Evolutionary conservation across 169 alveolate species (phyloP), one percentile per base, ranked within the genome.

Genomic region (Plasmodium vivax): DNA sequence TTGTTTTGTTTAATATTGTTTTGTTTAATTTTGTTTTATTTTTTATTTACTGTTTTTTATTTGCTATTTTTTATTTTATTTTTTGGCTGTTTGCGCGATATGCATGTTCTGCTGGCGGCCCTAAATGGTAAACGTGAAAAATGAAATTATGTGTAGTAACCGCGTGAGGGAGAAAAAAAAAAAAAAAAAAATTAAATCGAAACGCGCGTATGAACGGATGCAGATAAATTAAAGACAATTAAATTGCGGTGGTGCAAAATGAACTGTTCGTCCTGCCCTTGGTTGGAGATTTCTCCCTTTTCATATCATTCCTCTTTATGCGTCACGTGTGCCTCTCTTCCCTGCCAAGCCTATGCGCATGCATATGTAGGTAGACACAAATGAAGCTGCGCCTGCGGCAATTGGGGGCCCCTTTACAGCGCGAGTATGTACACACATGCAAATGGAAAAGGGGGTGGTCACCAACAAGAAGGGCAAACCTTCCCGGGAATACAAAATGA

Each of bases 81-180:
- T 72, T 38, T 43, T 36, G 47, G 19, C 45, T 71, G 30, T 72
- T 84, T 84, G 72, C 84, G 36, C 79, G 56, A 27, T 45, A 72
- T 12, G 77, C 58, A 72, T 72, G 38, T 84, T 85, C 93, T 73
- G 93, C 73, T 54, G 58, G 16, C 10, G 75, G 43, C 41, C 93
- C 93, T 85, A 85, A 85, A 85, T 73, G 83, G 79, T 85, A 85
- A 85, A 85, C 41, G 58, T 85, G 79, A 85, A 73, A 85, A 85
- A 73, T 71, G 79, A 85, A 85, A 85, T 85, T 41, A 85, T 85
- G 62, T 85, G 84, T 73, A 27, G 54, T 45, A 85, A 16, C 73
- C 23, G 10, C 27, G 32, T 1, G 30, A 7, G 47, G 3, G 36
- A 30, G n/a, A 41, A 36, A 27, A 84, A 68, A 84, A 43, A 84